Evolutionary conservation across 495 filamentous ascomycete genomes (phyloP), one percentile per base, ranked within the genome.

Genomic region (Aspergillus indologenus): DNA sequence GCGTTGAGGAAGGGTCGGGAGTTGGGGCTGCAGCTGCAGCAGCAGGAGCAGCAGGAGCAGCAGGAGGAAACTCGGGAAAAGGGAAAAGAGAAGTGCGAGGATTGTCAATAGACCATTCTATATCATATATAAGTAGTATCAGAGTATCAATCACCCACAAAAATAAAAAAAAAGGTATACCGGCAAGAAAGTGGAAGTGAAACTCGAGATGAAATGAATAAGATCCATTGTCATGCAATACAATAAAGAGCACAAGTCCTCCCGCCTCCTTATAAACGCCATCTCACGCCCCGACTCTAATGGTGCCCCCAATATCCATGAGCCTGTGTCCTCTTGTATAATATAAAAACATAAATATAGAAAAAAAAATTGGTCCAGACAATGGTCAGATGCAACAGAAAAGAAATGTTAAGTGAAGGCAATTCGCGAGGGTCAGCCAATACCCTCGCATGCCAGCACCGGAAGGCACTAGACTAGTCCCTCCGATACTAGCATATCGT

Each of bases 21-120:
- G n/a, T n/a, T n/a, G n/a, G n/a, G n/a, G n/a, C n/a, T n/a, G n/a
- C n/a, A n/a, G n/a, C n/a, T n/a, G n/a, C n/a, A n/a, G n/a, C n/a
- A n/a, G n/a, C n/a, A n/a, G n/a, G n/a, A n/a, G 9, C 2, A 19
- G 45, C 2, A 46, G 45, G 21, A 21, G 2, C 14, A 46, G 19
- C 3, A 21, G 21, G n/a, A 19, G 45, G 21, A 46, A n/a, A n/a
- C 3, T 18, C 5, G 40, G 42, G 49, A 18, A 26, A 22, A 4
- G 44, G 26, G 60, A 17, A 61, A 68, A 26, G 65, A 66, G 29
- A 64, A 65, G 21, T 81, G 80, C 62, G 76, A 81, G 61, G 78
- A 83, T 63, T 82, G 81, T 61, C 59, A 68, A 26, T 80, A 61
- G 68, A 19, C 20, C 44, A 24, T 12, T 31, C 9, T 45, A 15